Evolutionary conservation across 805 yeast species (phyloP), one percentile per base, ranked within the genome.

Genomic region (Pichia cephalocereana): DNA sequence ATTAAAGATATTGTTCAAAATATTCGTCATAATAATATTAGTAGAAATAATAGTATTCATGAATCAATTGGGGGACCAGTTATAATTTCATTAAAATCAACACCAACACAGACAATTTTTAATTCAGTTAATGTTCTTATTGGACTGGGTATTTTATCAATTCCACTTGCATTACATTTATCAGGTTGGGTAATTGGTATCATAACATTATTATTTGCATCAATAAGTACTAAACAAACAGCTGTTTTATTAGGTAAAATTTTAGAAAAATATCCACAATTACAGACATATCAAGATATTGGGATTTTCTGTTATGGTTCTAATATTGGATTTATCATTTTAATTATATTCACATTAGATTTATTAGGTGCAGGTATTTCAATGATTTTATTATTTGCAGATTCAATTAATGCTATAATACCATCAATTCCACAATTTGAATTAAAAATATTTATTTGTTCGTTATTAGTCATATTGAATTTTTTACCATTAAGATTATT

Each of bases 101-200:
- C 93, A 0, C 80, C 79, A 0, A 79, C 85, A 1, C 95, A 85
- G 60, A 85, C 95, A 0, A 68, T 83, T 6, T 83, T 85, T 70
- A 86, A 86, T 56, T 81, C 90, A 1, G 80, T 85, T 44, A 86
- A 86, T 60, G 84, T 84, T 0, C 66, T 86, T 30, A 79, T 86
- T 53, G 95, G 95, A 0, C 76, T 86, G 38, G 93, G 91, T 2
- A 70, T 86, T 44, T 69, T 86, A 41, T 82, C 93, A 0, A 68
- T 86, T 44, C 90, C 95, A 0, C 68, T 80, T 52, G 95, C 85
- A 2, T 64, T 86, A 47, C 74, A 70, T 53, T 71, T 80, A 41
- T 72, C 89, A 1, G 95, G 95, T 4, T 79, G 88, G 83, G 55
- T 79, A 2, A 48, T 67, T 10, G 86, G 86, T 0, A 47, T 71